A percentile compares a stretch with the other conserved stretches of the same genome.
Evolutionary conservation across 2,329 filamentous ascomycete species (phyloP).

Genomic region (Neoarthrinium moseri): DNA sequence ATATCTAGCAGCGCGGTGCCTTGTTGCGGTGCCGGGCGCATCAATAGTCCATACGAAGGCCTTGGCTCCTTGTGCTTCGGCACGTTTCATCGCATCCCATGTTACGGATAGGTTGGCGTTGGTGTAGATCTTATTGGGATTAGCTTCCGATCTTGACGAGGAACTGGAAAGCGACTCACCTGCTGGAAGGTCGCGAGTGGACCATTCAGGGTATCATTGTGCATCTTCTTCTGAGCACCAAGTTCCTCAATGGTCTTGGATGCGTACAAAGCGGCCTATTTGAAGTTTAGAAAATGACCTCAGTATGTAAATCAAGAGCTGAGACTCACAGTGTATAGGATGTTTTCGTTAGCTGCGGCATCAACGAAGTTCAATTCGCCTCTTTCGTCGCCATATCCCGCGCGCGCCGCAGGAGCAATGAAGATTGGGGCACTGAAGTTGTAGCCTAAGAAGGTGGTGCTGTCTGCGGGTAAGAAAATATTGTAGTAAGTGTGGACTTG

Average conservation of each 20-base stretch:
- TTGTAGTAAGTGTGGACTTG: background rate
- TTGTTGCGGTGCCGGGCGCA: slow-evolving; percentile 15
- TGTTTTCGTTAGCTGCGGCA: slow-evolving; percentile 35
- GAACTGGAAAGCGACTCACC: slow-evolving; percentile 1
- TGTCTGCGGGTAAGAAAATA: slow-evolving; percentile 17
- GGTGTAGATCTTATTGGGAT: slow-evolving; percentile 20
- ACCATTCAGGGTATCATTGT: slow-evolving; percentile 12
- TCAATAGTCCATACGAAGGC: slow-evolving; percentile 27
- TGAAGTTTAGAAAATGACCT: slow-evolving; percentile 4
- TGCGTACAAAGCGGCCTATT: slow-evolving; percentile 18
- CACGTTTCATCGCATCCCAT: slow-evolving; percentile 16
- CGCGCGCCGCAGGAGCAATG: slow-evolving; percentile 38
- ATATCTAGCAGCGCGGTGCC: slow-evolving; percentile 12
- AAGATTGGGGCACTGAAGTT: slow-evolving; percentile 43
- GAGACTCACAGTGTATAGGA: slow-evolving; percentile 36
- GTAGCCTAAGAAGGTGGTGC: slow-evolving; percentile 40
- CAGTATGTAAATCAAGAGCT: background rate
- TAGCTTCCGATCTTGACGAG: too few species aligned
- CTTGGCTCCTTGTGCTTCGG: slow-evolving; percentile 16
- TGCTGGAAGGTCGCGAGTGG: slow-evolving; percentile 25
- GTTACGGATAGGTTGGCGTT: slow-evolving; percentile 22
- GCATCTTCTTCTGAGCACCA: slow-evolving; percentile 16
- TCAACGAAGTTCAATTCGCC: slow-evolving; percentile 39
- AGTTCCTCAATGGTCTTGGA: slow-evolving; percentile 24
- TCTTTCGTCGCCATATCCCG: slow-evolving; percentile 32